Evolutionary conservation across 495 filamentous ascomycete genomes (phyloP), one percentile per base, ranked within the genome.

Genomic region (Penicillium daleae): DNA sequence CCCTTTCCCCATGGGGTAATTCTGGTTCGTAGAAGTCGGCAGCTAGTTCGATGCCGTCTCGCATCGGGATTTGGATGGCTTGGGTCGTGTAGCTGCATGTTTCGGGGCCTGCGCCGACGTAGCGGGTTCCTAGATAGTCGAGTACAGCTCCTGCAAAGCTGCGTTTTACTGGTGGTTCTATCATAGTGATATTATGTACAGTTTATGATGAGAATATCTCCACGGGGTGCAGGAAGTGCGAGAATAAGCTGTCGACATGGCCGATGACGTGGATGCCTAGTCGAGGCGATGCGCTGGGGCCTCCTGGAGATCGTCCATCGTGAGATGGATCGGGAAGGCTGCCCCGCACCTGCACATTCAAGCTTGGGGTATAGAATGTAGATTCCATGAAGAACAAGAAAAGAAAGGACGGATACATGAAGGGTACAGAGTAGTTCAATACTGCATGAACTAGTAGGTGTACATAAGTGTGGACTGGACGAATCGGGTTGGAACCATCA

Each of bases 11-110:
- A n/a, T n/a, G n/a, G n/a, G 42, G 60, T 8, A 64, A 29, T 21
- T 60, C 53, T 39, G 72, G 72, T n/a, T 44, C 54, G 57, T 73
- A 75, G n/a, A 73, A 59, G 50, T 73, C 71, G 49, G 68, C 72
- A 17, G 60, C 72, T n/a, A 73, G 44, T 49, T 71, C 62, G 26
- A 70, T 32, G 0, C 68, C 71, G 44, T 73, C 71, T 15, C 49
- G 57, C 61, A 75, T 62, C 22, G 72, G 72, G 37, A 75, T 70
- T 32, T 60, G 53, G 40, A 69, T 32, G 27, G 55, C 51, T 42
- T 64, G 59, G 13, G 63, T 63, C 44, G 71, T 73, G 56, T 73
- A 75, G 56, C 64, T 66, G 64, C 60, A 66, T 58, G 50, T 39
- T 57, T 69, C 66, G 13, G 59, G 19, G 42, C 56, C 46, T 12